Evolutionary conservation across 1,284 basidiomycete species (phyloP), one percentile per base, ranked within the genome.

Genomic region (Malassezia psittaci): DNA sequence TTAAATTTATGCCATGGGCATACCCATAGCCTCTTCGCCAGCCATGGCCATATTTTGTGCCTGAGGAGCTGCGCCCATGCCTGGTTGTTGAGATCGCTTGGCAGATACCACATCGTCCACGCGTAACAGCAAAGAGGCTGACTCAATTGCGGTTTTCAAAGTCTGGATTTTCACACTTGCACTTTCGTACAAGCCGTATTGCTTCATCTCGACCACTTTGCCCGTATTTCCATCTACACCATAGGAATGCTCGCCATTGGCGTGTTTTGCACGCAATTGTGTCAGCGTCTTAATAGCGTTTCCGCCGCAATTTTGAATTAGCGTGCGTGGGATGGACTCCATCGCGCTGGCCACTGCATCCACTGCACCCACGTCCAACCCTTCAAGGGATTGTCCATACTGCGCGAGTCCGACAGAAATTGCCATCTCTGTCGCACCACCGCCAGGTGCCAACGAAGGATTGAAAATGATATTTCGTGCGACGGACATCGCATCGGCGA

Each of bases 151-250:
- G 10, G 93, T 98, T 82, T 98, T 96, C 72, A 96, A 79, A 16
- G 86, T 96, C 80, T 96, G 93, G 48, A 94, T 86, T 81, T 96
- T 96, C 69, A 99, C 91, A 60, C 88, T 90, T 2, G 91, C 90
- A 38, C 85, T 88, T 78, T 98, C 94, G 65, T 90, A 89, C 54
- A 98, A 78, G 0, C 90, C 90, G 75, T 96, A 94, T 50, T 79
- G 78, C 75, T 89, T 90, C 93, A 96, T 96, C 74, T 96, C 88
- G 37, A 87, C 86, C 40, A 94, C 85, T 76, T 91, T 93, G 41
- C 91, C 93, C 3, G 85, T 89, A 71, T 96, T 87, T 35, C 93
- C 93, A 66, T 98, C 86, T 50, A 98, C 86, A 56, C 93, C 94
- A 83, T 85, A 94, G 41, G 85, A 85, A 75, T 86, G 78, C 69